phyloP scores from a whole-genome alignment of 2,329 filamentous ascomycete species.

The Trichoderma endophyticum region DNA sequence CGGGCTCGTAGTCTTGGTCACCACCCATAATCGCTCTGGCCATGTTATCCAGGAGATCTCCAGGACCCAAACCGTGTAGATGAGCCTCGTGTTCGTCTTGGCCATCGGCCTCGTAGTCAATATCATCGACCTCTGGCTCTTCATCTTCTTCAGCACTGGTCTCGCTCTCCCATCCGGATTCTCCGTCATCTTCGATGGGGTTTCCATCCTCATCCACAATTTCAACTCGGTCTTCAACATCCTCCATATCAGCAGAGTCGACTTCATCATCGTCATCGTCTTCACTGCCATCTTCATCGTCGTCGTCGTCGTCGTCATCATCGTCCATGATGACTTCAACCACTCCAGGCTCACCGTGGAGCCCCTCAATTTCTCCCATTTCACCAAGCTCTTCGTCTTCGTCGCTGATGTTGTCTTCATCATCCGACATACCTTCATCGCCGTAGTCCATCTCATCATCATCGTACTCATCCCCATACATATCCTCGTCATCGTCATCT shows the following conservation, averaged over 20 bases:
- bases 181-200: slow-evolving; percentile 56
- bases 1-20: slow-evolving; percentile 54
- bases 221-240: slow-evolving; percentile 52
- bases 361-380: slow-evolving; percentile 81
- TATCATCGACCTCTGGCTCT: slow-evolving; percentile 50
- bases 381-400: slow-evolving; percentile 80
- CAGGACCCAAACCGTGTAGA: slow-evolving; percentile 44
- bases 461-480: slow-evolving; percentile 89
- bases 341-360: slow-evolving; percentile 59
- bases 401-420: slow-evolving; percentile 84
- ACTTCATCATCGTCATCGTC: slow-evolving; percentile 49
- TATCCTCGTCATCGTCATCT: slow-evolving; percentile 75
- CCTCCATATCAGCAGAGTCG: slow-evolving; percentile 46
- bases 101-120: slow-evolving; percentile 54
- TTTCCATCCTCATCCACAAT: slow-evolving; percentile 64
- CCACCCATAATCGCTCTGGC: slow-evolving; percentile 53
- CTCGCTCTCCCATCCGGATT: slow-evolving; percentile 60
- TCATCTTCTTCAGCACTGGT: slow-evolving; percentile 55
- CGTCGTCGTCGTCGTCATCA: slow-evolving; percentile 61
- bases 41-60: slow-evolving; percentile 49
- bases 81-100: slow-evolving; percentile 55
- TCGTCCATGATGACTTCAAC: slow-evolving; percentile 78
- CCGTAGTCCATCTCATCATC: slow-evolving; percentile 91
- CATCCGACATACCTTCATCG: slow-evolving; percentile 77
- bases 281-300: slow-evolving; percentile 59